Evolutionary conservation across 108 stramenopile genomes (phyloP), one percentile per base, ranked within the genome.

Genomic region (Parmales sp.): DNA sequence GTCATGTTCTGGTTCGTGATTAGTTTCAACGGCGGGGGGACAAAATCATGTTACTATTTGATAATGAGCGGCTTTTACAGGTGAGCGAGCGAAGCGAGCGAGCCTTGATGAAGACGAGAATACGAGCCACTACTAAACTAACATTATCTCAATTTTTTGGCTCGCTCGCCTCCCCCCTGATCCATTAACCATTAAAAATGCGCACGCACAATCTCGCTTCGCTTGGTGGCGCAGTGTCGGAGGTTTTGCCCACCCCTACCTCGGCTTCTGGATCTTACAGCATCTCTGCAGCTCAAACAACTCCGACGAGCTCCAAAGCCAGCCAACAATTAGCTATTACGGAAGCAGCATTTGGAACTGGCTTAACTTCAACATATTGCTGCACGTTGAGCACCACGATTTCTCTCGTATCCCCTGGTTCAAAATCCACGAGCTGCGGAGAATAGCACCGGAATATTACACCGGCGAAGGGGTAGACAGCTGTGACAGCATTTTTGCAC

Each of bases 371-470:
- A 45, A 69, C 29, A 51, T 46, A 1, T 31, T 63, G n/a, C 29
- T 25, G 16, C 81, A 82, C 76, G 69, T 78, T 44, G 78, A 78
- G 70, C 81, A 82, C 76, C 81, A 82, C 69, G 81, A 82, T 65
- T 76, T 82, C 72, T 63, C 71, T 44, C 38, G 69, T 2, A 39
- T 82, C 16, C 78, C 81, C 22, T 64, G 81, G 60, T 29, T 50
- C 20, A 18, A 22, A 2, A 71, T 79, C 11, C 76, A 68, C 43
- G 28, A 51, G 48, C 37, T 82, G 0, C 49, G 67, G 23, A 20
- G 7, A 1, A 1, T 71, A 7, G 75, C 78, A 1, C 76, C 72
- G 23, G 78, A 79, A 67, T 79, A 49, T 71, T 82, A 82, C 66
- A 38, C 28, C n/a, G 45, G n/a, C n/a, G n/a, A n/a, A n/a, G n/a